Evolutionary conservation across 2,329 filamentous ascomycete species (phyloP).

Genomic region (Sporothrix phasma): DNA sequence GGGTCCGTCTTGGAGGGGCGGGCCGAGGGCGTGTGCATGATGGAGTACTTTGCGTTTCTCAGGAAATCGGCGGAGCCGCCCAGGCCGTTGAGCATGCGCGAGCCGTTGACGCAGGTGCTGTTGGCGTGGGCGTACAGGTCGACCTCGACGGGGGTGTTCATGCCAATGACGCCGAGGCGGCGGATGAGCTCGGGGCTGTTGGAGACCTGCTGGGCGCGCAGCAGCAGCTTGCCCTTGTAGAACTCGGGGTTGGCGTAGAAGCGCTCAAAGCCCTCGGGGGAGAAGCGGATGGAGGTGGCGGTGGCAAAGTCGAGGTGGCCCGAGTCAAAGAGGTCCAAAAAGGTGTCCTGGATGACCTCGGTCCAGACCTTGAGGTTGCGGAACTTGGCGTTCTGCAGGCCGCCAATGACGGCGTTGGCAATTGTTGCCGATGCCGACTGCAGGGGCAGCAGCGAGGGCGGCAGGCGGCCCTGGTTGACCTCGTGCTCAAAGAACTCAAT

Average conservation of each 20-base stretch:
- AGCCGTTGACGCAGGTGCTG: slow-evolving; percentile 80
- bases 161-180: slow-evolving; percentile 76
- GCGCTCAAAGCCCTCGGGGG: slow-evolving; percentile 78
- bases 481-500: slow-evolving; percentile 82
- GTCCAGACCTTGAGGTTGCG: slow-evolving; percentile 87
- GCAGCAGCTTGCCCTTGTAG: slow-evolving; percentile 72
- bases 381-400: slow-evolving; percentile 72
- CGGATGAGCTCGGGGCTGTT: slow-evolving; percentile 89
- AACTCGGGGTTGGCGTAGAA: slow-evolving; percentile 80
- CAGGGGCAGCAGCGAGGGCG: slow-evolving; percentile 48
- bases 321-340: slow-evolving; percentile 85
- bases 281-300: slow-evolving; percentile 83
- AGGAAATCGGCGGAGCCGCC: slow-evolving; percentile 78
- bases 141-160: slow-evolving; percentile 92
- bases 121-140: slow-evolving; percentile 94
- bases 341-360: slow-evolving; percentile 84
- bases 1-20: slow-evolving; percentile 75
- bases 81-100: slow-evolving; percentile 77
- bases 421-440: slow-evolving; percentile 87
- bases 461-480: slow-evolving; percentile 66
- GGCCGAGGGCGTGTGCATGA: slow-evolving; percentile 80
- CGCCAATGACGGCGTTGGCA: slow-evolving; percentile 82
- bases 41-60: slow-evolving; percentile 68
- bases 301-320: slow-evolving; percentile 84
- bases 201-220: slow-evolving; percentile 78